Base-by-base conservation (phyloP, 768 basidiomycete species). In the Leucosporidium scottii region DNA sequence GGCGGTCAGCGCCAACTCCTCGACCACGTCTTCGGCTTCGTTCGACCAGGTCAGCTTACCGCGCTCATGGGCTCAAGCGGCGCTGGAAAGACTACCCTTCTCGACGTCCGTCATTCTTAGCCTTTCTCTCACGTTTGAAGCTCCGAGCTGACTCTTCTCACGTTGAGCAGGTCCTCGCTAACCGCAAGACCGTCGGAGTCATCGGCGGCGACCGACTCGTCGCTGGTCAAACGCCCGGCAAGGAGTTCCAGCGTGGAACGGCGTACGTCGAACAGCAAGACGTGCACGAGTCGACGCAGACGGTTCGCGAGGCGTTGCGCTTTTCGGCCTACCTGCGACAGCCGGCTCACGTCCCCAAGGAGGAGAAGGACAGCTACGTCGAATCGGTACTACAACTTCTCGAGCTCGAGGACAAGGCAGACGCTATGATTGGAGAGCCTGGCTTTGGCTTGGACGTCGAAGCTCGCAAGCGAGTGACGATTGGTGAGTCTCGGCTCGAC, bases 121-220 rank as follows among this genome's bases (percentile, higher is more conserved):
- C n/a, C n/a, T n/a, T n/a, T n/a, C n/a, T n/a, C n/a, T n/a, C n/a
- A n/a, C n/a, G n/a, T n/a, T n/a, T n/a, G n/a, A n/a, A n/a, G n/a
- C 39, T 44, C 15, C 10, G 15, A 44, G n/a, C 39, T 44, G 10
- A 44, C 39, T 91, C 39, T 10, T 17, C 15, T 8, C 10, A 17
- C 13, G 8, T 3, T 44, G 2, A 6, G 13, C 67, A 77, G 55
- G 75, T 74, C 9, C 61, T 76, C 27, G 68, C 74, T 21, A 62
- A 68, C 58, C 75, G 74, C 55, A 74, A 74, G 62, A 79, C 78
- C 36, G 79, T 80, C 72, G 81, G 81, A 64, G 79, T 81, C 48
- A 78, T 81, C 61, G 77, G 86, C 86, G 79, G 91, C 85, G 81
- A 75, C 47, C 80, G 81, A 15, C 74, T 81, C 20, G 77, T 81